Base-by-base conservation (phyloP, 495 filamentous ascomycete species). In the Talaromyces proteolyticus region DNA sequence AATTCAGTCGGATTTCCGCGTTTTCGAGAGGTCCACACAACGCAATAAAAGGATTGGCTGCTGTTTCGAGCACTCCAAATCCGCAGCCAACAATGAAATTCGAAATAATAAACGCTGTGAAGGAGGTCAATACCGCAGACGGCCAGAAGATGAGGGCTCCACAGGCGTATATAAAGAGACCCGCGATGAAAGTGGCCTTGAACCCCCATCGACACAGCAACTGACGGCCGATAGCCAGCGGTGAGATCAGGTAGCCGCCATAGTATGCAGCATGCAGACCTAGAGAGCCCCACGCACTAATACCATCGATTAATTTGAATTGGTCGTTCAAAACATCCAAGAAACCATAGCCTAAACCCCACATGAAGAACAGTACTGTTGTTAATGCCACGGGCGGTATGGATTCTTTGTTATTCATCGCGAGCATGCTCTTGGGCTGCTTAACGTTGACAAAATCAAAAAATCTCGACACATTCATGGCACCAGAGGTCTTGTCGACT, bases 381-480 rank as follows among this genome's bases (percentile, higher is more conserved):
- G 87, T 83, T 26, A 89, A 64, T 22, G 73, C 72, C 18, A 78
- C 67, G 0, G 80, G 81, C 14, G 71, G 65, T 38, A 84, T 69
- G 4, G 79, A 82, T 51, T 82, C 74, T 49, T 67, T 69, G 51
- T 80, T 76, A 42, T 69, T 80, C 51, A 83, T 53, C 24, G 77
- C 77, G 23, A 89, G 72, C 81, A 95, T 89, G 62, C 84, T 89
- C 59, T 88, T 88, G 8, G 84, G 83, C 22, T 76, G 74, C 49
- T 78, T 79, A 75, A 93, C 82, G 53, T 90, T 88, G 52, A 94
- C 87, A 56, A 95, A 95, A 36, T 89, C 88, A 60, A 92, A 91
- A 54, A 83, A 78, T 0, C 71, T 77, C 4, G 59, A 51, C 62
- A 73, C 60, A 51, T 64, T 57, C 38, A 59, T 54, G 29, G 59